A percentile compares a stretch with the other conserved stretches of the same genome.
Conservation (phyloP, 768 basidiomycete genomes). For the Tulasnella sp. region DNA sequence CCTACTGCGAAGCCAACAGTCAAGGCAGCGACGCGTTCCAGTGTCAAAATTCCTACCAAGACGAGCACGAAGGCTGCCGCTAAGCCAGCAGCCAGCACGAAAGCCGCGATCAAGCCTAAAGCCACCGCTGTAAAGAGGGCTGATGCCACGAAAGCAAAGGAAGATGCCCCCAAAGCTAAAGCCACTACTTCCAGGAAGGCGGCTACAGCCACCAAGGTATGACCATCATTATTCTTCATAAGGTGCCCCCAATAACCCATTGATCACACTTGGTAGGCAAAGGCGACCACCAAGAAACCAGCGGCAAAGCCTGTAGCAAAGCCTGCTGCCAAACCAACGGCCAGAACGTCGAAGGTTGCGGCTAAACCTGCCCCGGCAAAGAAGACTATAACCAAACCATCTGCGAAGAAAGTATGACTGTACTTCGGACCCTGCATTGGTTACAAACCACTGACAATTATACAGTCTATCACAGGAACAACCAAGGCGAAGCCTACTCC, state of each 20-base stretch:
- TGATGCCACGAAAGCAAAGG: constrained; percentile 2
- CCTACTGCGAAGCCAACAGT: constrained; percentile 6
- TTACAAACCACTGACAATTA: background rate
- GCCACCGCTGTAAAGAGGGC: constrained; percentile 11
- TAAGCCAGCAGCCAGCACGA: too few relatives aligned
- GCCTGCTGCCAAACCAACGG: background rate
- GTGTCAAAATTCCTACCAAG: constrained; percentile 24
- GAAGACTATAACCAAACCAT: constrained; percentile 6
- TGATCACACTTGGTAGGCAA: background rate
- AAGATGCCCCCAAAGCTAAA: constrained; percentile 1
- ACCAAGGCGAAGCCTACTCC: constrained; percentile 11
- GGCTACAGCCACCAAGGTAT: background rate
- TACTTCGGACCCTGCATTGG: background rate
- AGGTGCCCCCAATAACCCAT: background rate
- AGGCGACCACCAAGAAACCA: background rate
- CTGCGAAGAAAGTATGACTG: constrained; percentile 7
- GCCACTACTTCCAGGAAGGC: constrained; percentile 13
- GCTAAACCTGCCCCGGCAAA: constrained; percentile 5
- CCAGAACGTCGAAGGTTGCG: background rate
- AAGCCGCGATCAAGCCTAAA: background rate
- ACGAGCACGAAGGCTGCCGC: constrained; percentile 25
- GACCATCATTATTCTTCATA: background rate
- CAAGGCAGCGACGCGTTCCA: constrained; percentile 21
- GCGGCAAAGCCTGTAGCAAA: constrained; percentile 4
- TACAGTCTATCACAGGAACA: constrained; percentile 2